Conservation (phyloP, 352 stramenopile genomes). For the Phytopythium sindhum region DNA sequence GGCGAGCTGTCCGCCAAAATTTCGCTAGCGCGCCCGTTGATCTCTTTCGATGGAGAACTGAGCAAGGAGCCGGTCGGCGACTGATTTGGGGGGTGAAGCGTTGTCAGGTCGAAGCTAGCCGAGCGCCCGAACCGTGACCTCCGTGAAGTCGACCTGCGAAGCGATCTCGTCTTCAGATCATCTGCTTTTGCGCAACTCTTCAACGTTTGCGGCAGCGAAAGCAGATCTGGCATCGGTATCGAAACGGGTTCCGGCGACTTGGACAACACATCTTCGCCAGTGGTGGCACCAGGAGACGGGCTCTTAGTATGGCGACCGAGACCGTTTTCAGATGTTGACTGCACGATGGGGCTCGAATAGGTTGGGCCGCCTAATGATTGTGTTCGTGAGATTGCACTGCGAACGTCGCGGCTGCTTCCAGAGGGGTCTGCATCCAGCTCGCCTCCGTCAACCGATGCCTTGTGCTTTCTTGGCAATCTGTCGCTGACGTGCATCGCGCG, state of each 20-base stretch:
- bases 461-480: slow-evolving; percentile 51
- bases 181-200: not conserved
- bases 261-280: not conserved
- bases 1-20: slow-evolving; percentile 1
- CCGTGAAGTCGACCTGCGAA: slow-evolving; percentile 13
- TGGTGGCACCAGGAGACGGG: not conserved
- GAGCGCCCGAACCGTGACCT: slow-evolving; percentile 67
- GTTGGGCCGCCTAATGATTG: not conserved
- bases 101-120: slow-evolving; percentile 72
- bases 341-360: not conserved
- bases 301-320: not conserved
- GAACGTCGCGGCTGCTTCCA: slow-evolving; percentile 19
- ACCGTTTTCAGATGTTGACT: not conserved
- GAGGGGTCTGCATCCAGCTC: slow-evolving; percentile 25
- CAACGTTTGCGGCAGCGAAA: not conserved
- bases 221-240: not conserved
- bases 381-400: not conserved
- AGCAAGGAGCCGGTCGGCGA: slow-evolving; percentile 1
- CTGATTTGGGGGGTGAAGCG: slow-evolving; percentile 27
- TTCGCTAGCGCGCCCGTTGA: slow-evolving; percentile 4
- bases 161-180: slow-evolving; percentile 2
- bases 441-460: slow-evolving; percentile 11
- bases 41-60: not conserved
- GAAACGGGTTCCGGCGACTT: not conserved
- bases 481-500: slow-evolving; percentile 69